phyloP scores from a whole-genome alignment of 768 basidiomycete genomes.

The Chalciporus pseudorubinellus region DNA sequence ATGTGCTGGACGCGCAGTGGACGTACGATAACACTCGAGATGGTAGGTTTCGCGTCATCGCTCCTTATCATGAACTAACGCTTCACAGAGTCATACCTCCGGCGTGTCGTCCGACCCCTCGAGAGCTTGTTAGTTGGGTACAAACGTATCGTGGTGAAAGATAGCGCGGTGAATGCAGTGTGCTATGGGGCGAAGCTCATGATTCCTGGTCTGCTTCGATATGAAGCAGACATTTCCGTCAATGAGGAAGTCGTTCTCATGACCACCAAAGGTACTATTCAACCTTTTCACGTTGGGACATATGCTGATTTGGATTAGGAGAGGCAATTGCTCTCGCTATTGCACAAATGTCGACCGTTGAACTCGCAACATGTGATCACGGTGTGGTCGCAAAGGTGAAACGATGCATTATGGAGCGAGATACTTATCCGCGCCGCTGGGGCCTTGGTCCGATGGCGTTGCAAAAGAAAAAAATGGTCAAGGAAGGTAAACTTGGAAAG shows the following conservation, averaged over 20 bases:
- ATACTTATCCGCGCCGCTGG: conserved; percentile 97
- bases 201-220: conserved; percentile 97
- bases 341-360: conserved; percentile 98
- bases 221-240: conserved; percentile 90
- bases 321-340: conserved; percentile 94
- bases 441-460: conserved; percentile 96
- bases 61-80: conserved; percentile 13
- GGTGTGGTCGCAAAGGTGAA: conserved; percentile 99
- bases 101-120: conserved; percentile 90
- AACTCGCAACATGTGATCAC: conserved; percentile 96
- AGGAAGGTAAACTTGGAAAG: conserved; percentile 96
- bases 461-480: conserved; percentile 98
- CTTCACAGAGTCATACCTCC: conserved; percentile 84
- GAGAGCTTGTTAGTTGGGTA: conserved; percentile 94
- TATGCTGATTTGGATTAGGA: conserved; percentile 40
- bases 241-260: conserved; percentile 97
- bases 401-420: conserved; percentile 98
- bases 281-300: background rate
- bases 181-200: conserved; percentile 99
- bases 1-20: conserved; percentile 99
- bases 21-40: conserved; percentile 96
- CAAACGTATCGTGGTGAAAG: conserved; percentile 98
- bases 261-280: conserved; percentile 86
- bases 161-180: conserved; percentile 97
- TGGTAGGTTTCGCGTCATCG: conserved; percentile 48